phyloP scores from a whole-genome alignment of 2,329 filamentous ascomycete genomes.

The Neopestalotiopsis clavispora region DNA sequence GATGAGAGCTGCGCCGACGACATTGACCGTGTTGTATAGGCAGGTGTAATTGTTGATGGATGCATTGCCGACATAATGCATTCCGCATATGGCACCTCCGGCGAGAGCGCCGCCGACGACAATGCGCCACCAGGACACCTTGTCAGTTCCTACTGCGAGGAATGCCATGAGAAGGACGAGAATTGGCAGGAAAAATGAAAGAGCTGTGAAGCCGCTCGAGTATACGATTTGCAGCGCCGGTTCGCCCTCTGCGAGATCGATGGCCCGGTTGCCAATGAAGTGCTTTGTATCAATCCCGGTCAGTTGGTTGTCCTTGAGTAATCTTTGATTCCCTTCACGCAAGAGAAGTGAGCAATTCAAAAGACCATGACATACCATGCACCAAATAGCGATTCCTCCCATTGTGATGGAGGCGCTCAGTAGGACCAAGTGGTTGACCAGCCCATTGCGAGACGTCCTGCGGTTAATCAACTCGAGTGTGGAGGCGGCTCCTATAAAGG shows the following conservation, averaged over 20 bases:
- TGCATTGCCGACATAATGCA: conserved; percentile 88
- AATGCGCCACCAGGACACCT: conserved; percentile 62
- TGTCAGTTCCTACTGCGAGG: conserved; percentile 66
- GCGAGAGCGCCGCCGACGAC: conserved; percentile 69
- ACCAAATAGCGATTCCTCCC: conserved; percentile 78
- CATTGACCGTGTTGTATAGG: conserved; percentile 60
- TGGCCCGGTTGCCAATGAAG: conserved; percentile 82
- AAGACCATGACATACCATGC: conserved; percentile 56
- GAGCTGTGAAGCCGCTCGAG: conserved; percentile 70
- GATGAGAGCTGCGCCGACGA: conserved; percentile 73
- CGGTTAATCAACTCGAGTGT: conserved; percentile 83
- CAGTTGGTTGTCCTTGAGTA: conserved; percentile 24
- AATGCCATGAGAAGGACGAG: conserved; percentile 76
- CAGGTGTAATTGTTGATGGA: conserved; percentile 80
- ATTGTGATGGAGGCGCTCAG: conserved; percentile 70
- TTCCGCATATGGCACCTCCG: conserved; percentile 77
- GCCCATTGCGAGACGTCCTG: conserved; percentile 70
- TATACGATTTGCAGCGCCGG: conserved; percentile 73
- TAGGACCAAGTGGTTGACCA: conserved; percentile 71
- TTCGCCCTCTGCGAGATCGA: conserved; percentile 69
- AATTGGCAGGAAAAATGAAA: conserved; percentile 83
- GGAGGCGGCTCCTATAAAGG: conserved; percentile 76
- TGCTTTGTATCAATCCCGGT: conserved; percentile 58
- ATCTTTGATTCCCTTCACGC: not conserved
- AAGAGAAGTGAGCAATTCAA: not conserved